Evolutionary conservation across 2,329 filamentous ascomycete species (phyloP), one percentile per base, ranked within the genome.

Genomic region (Fusarium multiceps): DNA sequence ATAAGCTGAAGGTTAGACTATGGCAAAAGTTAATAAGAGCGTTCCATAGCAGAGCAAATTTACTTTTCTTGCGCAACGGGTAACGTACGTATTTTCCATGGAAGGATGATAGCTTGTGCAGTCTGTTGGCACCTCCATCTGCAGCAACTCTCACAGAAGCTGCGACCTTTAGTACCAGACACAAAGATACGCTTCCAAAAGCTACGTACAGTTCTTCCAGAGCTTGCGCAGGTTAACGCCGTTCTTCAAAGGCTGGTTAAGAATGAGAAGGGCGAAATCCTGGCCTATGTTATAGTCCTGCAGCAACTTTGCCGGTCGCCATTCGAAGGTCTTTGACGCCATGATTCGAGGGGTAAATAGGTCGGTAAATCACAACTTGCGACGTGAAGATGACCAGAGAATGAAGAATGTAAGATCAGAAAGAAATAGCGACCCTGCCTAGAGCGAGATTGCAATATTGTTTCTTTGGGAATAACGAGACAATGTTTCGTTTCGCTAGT

Each of bases 101-200:
- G 47, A 81, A 82, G 0, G 80, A 81, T 3, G 80, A 82, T 18
- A 84, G 78, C 32, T 84, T 77, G 59, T 84, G 81, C 80, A 98
- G 85, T 40, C 89, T 86, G 76, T 98, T 97, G 47, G 94, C 94
- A 25, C 94, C 96, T 58, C 94, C 96, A 81, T 99, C 96, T 28
- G 94, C 96, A 62, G 94, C 97, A 55, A 98, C 85, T 25, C 87
- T 88, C 66, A 90, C 86, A 23, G 81, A 82, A 55, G 92, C 90
- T 92, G 72, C 28, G 30, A 59, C 21, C 40, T 66, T 67, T 54
- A 79, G 73, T 37, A 72, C 43, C 20, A 21, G 25, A 21, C 53
- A 18, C 25, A 28, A 7, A 7, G 10, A 46, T 18, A 9, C 13
- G 14, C 37, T 30, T 21, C 23, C 18, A n/a, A 42, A 59, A 65